Base-by-base conservation (phyloP, 106 monocot genomes). In the Allium cepa region DNA sequence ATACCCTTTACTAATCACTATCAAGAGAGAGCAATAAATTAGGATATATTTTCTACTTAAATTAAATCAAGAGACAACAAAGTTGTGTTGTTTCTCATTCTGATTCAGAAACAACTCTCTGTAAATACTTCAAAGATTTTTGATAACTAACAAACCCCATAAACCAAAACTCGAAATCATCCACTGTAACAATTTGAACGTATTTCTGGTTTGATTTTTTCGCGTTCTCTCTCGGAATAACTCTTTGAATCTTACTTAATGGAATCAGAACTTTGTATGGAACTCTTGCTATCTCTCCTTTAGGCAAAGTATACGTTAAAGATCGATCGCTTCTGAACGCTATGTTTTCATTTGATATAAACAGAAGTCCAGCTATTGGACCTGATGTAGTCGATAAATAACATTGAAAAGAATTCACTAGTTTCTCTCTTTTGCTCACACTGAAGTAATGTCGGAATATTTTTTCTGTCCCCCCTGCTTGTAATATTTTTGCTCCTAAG, bases 141-240 rank as follows among this genome's bases (percentile, higher is more conserved):
- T 55, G 53, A 55, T 55, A 55, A 6, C 53, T 8, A 8, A 55
- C 53, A 55, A 55, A 55, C 11, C 53, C 53, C 53, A 55, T 55
- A 15, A 55, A 55, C 53, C 53, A 55, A 55, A 55, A 55, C 7
- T 55, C 53, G 7, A 55, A 55, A 55, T 8, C 53, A 55, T 55
- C 53, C 53, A 81, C 61, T 51, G 88, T 88, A 2, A 84, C 78
- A 11, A 88, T 84, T 70, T 84, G 84, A 47, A 84, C 75, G 64
- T 84, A 88, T 48, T 88, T 88, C 63, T 84, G 78, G 46, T 66
- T 76, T 4, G 80, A 83, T 17, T 79, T 79, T 72, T 64, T 60
- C 12, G 46, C 58, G 17, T 81, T 78, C 79, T 81, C 78, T 50
- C 73, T 71, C 14, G 72, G 76, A 59, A 56, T 79, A 8, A 70